phyloP scores from a whole-genome alignment of 2,329 filamentous ascomycete species.

The Microdochium paspali region DNA sequence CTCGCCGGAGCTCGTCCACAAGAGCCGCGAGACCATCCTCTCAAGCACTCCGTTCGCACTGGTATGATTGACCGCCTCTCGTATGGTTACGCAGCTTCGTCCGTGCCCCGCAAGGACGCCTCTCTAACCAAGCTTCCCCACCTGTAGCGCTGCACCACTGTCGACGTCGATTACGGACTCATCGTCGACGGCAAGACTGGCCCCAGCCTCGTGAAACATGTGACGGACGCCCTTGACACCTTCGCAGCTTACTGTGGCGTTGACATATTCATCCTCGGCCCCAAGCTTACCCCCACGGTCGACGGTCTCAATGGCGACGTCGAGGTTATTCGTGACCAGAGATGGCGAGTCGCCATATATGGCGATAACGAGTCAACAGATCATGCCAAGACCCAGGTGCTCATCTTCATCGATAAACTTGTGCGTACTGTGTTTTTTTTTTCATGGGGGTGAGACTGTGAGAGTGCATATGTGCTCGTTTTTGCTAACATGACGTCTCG shows the following conservation, averaged over 20 bases:
- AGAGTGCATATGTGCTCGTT: conserved; percentile 7
- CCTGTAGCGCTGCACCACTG: conserved; percentile 74
- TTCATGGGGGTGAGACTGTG: conserved; percentile 4
- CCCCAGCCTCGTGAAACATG: conserved; percentile 53
- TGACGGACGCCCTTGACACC: conserved; percentile 78
- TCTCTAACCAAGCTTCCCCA: conserved; percentile 18
- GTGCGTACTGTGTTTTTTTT: conserved; percentile 36
- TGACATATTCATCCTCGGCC: conserved; percentile 91
- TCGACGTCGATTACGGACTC: conserved; percentile 86
- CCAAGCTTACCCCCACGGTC: conserved; percentile 73
- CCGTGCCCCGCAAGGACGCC: conserved; percentile 5
- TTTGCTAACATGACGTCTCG: conserved; percentile 20
- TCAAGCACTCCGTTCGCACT: conserved; percentile 88
- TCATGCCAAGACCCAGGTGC: conserved; percentile 88
- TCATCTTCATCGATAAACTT: conserved; percentile 96
- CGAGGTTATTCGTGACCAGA: conserved; percentile 78
- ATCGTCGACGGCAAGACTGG: conserved; percentile 65
- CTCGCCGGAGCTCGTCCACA: conserved; percentile 76
- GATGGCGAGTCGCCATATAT: conserved; percentile 88
- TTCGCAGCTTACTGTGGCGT: conserved; percentile 85
- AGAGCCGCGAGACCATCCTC: conserved; percentile 80
- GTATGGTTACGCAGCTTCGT: conserved; percentile 8
- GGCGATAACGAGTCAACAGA: conserved; percentile 92
- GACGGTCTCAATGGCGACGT: conserved; percentile 67
- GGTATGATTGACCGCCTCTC: conserved; percentile 46